Evolutionary conservation across 805 yeast genomes (phyloP).

Genomic region (Starmerella apicola): DNA sequence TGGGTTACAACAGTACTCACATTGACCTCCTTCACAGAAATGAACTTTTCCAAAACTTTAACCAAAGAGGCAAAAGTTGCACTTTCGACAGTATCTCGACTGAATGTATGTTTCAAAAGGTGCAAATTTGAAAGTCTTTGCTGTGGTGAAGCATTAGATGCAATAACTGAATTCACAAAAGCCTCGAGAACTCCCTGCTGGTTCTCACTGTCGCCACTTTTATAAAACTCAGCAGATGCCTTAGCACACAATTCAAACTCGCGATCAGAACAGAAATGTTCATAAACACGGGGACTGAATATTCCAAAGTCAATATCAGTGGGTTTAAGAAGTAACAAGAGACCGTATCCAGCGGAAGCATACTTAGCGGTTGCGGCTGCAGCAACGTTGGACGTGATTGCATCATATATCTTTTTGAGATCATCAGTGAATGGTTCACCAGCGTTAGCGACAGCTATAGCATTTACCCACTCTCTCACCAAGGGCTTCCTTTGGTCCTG

Average conservation of each 20-base stretch:
- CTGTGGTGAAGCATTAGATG: background rate
- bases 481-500: constrained; percentile 50
- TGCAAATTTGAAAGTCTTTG: constrained; percentile 1
- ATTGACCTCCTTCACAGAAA: background rate
- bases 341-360: constrained; percentile 44
- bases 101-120: background rate
- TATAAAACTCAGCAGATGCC: constrained; percentile 5
- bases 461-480: constrained; percentile 55
- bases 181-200: background rate
- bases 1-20: constrained; percentile 5
- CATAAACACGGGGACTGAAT: constrained; percentile 15
- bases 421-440: constrained; percentile 17
- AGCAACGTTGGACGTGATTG: constrained; percentile 12
- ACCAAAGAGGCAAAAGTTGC: background rate
- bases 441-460: constrained; percentile 25
- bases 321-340: constrained; percentile 23
- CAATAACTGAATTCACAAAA: constrained; percentile 3
- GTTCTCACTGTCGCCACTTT: background rate
- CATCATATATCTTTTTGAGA: constrained; percentile 10
- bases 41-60: background rate
- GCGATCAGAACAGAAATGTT: constrained; percentile 11
- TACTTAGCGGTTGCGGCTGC: constrained; percentile 22
- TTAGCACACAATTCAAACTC: constrained; percentile 12
- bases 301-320: constrained; percentile 1
- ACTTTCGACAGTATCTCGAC: background rate